These are phyloP conservation scores for Trichoderma polysporum DNA, from an alignment of 2,329 filamentous ascomycete species.

Conservation along the genomic window DNA sequence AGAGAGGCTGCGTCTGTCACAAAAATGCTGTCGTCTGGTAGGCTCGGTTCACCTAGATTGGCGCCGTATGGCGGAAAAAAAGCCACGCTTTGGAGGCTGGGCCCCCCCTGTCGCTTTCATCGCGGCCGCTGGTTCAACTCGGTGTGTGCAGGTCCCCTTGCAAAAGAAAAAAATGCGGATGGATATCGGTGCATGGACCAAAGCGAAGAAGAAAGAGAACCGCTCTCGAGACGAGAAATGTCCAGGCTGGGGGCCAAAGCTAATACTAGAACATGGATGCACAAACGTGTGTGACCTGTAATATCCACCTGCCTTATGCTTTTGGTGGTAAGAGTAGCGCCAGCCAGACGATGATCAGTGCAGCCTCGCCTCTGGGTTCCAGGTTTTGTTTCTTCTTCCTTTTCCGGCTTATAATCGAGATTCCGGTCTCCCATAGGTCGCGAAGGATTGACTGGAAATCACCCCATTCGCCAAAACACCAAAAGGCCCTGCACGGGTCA, in stretches of 20 bases:
- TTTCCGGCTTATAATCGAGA: neutral
- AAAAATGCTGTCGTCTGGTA: constrained; percentile 10
- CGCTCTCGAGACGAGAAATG: neutral
- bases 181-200: neutral
- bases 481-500: neutral
- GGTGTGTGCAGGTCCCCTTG: neutral
- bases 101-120: neutral
- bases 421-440: neutral
- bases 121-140: neutral
- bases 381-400: neutral
- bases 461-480: constrained; percentile 24
- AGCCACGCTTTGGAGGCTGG: neutral
- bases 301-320: neutral
- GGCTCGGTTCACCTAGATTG: constrained; percentile 13
- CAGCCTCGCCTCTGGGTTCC: constrained; percentile 1
- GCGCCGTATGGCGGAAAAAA: constrained; percentile 18
- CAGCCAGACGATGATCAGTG: constrained; percentile 2
- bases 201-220: neutral
- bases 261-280: neutral
- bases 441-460: constrained; percentile 21
- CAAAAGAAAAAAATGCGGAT: neutral
- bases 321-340: neutral
- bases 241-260: neutral
- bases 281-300: neutral
- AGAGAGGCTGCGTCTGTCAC: constrained; percentile 14